phyloP scores from a whole-genome alignment of 1,139 yeast genomes.

The Candida dubliniensis region DNA sequence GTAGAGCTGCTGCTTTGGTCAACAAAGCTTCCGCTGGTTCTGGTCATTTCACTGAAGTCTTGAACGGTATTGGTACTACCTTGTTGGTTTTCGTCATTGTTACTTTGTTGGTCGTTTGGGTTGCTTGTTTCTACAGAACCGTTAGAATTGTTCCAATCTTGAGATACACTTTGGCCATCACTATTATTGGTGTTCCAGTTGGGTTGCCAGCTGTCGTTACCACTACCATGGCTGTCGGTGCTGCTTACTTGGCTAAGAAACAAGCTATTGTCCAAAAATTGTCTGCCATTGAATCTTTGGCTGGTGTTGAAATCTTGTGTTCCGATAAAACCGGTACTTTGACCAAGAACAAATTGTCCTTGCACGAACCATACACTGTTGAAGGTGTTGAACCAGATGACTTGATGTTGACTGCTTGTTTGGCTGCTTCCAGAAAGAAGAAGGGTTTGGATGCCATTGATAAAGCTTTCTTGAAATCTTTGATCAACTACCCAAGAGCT shows the following conservation, averaged over 20 bases:
- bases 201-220: constrained; percentile 99
- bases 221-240: constrained; percentile 99
- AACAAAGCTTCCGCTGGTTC: constrained; percentile 92
- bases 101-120: constrained; percentile 89
- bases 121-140: constrained; percentile 94
- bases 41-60: constrained; percentile 97
- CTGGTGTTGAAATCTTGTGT: constrained; percentile 98
- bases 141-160: constrained; percentile 84
- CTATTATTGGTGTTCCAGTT: constrained; percentile 99
- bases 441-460: constrained; percentile 98
- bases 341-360: constrained; percentile 94
- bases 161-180: constrained; percentile 93
- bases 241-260: constrained; percentile 98
- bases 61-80: constrained; percentile 96
- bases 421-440: constrained; percentile 98
- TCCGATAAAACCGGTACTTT: constrained; percentile 99
- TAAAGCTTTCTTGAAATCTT: constrained; percentile 93
- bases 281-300: constrained; percentile 97
- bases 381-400: constrained; percentile 98
- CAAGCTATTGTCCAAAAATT: constrained; percentile 98
- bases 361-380: constrained; percentile 98
- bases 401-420: constrained; percentile 95
- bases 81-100: constrained; percentile 85
- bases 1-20: constrained; percentile 96
- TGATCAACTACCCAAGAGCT: constrained; percentile 86